Evolutionary conservation across 306 rosid genomes (phyloP), one percentile per base, ranked within the genome.

Genomic region (Ochetophila trinervis): DNA sequence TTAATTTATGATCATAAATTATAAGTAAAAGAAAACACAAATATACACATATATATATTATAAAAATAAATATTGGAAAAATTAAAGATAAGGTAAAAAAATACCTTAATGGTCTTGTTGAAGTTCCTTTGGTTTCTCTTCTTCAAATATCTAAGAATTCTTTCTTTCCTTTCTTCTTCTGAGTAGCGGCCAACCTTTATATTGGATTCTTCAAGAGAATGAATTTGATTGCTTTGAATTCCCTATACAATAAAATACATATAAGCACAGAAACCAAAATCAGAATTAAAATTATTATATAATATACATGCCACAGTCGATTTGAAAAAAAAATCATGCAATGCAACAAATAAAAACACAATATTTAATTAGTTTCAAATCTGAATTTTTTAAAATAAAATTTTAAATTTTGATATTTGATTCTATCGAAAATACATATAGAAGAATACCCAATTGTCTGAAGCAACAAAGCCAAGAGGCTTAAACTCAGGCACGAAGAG

Each of bases 121-220:
- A 89, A 93, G 82, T 93, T 93, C 58, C 98, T 87, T 76, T 89
- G 97, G 74, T 87, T 86, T 89, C 98, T 86, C 76, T 93, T 93
- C 88, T 88, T 87, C 86, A 93, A 76, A 68, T 93, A 93, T 64
- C 96, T 86, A 15, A 79, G 83, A 74, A 93, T 93, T 73, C 89
- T 81, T 68, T 89, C 87, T 69, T 87, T 93, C 78, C 94, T 85
- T 72, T 89, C 96, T 78, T 89, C 94, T 74, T 93, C 97, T 36
- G 98, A 80, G 76, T 93, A 93, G 69, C 94, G 82, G 64, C 87
- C 85, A 13, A 91, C 97, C 58, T 88, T 91, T 62, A 80, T 81
- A 47, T 77, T 83, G 0, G 89, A 76, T 36, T 88, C 96, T 73
- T 88, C 96, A 30, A 80, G 76, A 48, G 74, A 66, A 65, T 63